Conservation (phyloP, 768 basidiomycete genomes). For the Amanita inopinata region DNA sequence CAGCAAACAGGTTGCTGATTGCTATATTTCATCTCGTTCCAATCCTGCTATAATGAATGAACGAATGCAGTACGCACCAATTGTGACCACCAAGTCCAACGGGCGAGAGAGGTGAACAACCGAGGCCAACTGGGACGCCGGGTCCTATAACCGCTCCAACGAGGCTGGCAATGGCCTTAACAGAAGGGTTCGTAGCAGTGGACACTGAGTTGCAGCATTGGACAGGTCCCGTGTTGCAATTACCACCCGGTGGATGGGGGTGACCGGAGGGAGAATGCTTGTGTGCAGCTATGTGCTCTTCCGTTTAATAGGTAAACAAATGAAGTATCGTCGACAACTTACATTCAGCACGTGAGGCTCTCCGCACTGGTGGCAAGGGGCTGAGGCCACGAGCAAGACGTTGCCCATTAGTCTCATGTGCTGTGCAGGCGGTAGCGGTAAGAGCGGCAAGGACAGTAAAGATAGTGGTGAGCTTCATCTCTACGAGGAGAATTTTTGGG, state of each 20-base stretch:
- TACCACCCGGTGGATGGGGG: slow-evolving; percentile 11
- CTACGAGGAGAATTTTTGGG: slow-evolving; percentile 6
- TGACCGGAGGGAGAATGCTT: slow-evolving; percentile 24
- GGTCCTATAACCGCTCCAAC: slow-evolving; percentile 22
- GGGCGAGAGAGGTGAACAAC: slow-evolving; percentile 24
- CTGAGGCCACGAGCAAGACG: slow-evolving; percentile 45
- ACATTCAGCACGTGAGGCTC: slow-evolving; percentile 26
- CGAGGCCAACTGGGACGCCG: slow-evolving; percentile 22
- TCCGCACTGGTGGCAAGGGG: slow-evolving; percentile 35
- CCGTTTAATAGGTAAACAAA: background rate
- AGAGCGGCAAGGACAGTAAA: slow-evolving; percentile 29
- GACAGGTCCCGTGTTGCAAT: slow-evolving; percentile 32
- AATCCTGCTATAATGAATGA: background rate
- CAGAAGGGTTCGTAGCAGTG: slow-evolving; percentile 11
- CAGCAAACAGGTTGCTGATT: slow-evolving; percentile 36
- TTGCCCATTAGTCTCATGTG: slow-evolving; percentile 37
- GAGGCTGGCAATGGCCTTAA: slow-evolving; percentile 17
- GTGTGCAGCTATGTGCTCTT: slow-evolving; percentile 23
- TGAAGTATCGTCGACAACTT: slow-evolving; percentile 9
- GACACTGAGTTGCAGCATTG: slow-evolving; percentile 33
- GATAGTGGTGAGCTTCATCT: slow-evolving; percentile 33
- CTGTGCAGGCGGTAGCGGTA: slow-evolving; percentile 25
- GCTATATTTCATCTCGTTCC: slow-evolving; percentile 18
- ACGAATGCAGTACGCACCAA: slow-evolving; percentile 18
- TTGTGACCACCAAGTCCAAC: slow-evolving; percentile 23